These are phyloP conservation scores for Coemansia sp. DNA, from an alignment of 192 early-diverging fungal species.

Conservation along the genomic window DNA sequence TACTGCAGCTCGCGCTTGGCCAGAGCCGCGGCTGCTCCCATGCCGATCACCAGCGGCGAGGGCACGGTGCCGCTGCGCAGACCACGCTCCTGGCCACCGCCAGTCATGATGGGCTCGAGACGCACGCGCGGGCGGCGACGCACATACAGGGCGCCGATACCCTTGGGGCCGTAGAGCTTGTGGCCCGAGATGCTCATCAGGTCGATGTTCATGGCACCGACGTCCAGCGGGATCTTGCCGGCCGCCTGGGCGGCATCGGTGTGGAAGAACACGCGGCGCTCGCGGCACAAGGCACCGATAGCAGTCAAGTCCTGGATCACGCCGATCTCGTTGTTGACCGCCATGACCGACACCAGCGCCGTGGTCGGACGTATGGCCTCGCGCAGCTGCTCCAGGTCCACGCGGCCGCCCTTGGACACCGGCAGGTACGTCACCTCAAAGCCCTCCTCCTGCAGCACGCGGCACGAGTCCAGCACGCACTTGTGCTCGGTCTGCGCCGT, in stretches of 20 bases:
- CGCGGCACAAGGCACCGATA: constrained; percentile 84
- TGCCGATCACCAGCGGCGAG: constrained; percentile 81
- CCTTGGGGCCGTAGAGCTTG: constrained; percentile 98
- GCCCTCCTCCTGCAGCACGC: constrained; percentile 90
- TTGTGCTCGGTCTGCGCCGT: constrained; percentile 98
- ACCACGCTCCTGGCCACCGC: constrained; percentile 96
- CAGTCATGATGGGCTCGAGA: constrained; percentile 83
- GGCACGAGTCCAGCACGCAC: constrained; percentile 95
- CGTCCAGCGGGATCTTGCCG: constrained; percentile 92
- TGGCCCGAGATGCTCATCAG: constrained; percentile 95
- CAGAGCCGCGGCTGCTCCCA: constrained; percentile 84
- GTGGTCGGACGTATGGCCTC: constrained; percentile 88
- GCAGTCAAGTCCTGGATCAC: constrained; percentile 90
- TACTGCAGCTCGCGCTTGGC: constrained; percentile 79
- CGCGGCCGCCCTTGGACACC: constrained; percentile 76
- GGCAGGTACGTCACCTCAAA: constrained; percentile 95
- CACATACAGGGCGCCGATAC: constrained; percentile 90
- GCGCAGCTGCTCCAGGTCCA: constrained; percentile 77
- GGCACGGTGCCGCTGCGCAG: constrained; percentile 93
- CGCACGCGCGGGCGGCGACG: constrained; percentile 91
- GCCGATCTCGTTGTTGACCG: constrained; percentile 98
- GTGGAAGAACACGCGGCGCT: constrained; percentile 91
- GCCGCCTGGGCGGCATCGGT: constrained; percentile 96
- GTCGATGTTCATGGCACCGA: constrained; percentile 90
- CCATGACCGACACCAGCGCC: constrained; percentile 89